Conservation (phyloP, 441 rosid species). For the Euphorbia celastroides region DNA sequence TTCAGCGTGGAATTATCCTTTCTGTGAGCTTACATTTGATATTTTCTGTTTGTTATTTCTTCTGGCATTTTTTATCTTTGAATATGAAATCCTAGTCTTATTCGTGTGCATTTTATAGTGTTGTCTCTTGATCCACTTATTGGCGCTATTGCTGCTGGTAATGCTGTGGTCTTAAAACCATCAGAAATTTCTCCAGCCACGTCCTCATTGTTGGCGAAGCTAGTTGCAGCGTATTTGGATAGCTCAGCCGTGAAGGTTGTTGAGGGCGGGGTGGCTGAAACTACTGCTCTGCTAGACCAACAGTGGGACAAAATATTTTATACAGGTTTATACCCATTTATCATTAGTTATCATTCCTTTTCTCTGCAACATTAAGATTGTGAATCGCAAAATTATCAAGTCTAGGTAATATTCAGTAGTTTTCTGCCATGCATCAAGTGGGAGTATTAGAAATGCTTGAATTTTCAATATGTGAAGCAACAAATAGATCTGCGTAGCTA, state of each 20-base stretch:
- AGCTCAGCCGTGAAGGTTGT: slow-evolving; percentile 49
- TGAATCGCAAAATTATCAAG: not conserved
- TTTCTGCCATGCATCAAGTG: not conserved
- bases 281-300: slow-evolving; percentile 61
- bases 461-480: not conserved
- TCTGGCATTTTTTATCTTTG: not conserved
- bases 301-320: slow-evolving; percentile 80
- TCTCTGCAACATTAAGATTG: not conserved
- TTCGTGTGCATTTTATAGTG: slow-evolving; percentile 30
- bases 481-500: not conserved
- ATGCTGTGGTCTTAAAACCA: slow-evolving; percentile 65
- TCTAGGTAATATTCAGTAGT: not conserved
- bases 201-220: slow-evolving; percentile 49
- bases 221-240: slow-evolving; percentile 52
- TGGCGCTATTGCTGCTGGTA: slow-evolving; percentile 82
- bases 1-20: slow-evolving; percentile 79
- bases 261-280: slow-evolving; percentile 64
- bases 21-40: slow-evolving; percentile 31
- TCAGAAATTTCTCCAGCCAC: slow-evolving; percentile 69
- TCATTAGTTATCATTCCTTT: not conserved
- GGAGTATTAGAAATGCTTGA: no score
- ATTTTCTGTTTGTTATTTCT: not conserved
- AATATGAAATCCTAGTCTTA: slow-evolving; percentile 1
- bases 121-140: slow-evolving; percentile 67
- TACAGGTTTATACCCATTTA: slow-evolving; percentile 43